Percentiles rank a stretch among this genome's conserved stretches.
Evolutionary conservation across 2,329 filamentous ascomycete species (phyloP).

Genomic region (Chalaropsis thielavioides): DNA sequence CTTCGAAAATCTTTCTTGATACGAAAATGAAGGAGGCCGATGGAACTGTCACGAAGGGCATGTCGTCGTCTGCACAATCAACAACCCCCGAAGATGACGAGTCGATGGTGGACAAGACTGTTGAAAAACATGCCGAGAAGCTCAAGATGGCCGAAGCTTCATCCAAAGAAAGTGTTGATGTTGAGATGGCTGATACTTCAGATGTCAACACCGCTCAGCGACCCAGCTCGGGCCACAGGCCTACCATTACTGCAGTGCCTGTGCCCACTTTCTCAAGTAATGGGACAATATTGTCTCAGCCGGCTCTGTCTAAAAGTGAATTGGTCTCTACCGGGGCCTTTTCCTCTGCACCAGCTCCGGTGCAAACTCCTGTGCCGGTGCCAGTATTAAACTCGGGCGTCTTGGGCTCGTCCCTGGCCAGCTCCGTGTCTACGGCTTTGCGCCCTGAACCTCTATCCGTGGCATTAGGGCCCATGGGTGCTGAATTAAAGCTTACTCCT

Average conservation of each 20-base stretch:
- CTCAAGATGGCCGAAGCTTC: background rate
- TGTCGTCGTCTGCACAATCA: background rate
- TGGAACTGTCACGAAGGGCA: background rate
- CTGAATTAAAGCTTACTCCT: slow-evolving; percentile 19
- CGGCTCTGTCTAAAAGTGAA: background rate
- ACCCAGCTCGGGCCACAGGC: background rate
- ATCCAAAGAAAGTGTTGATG: background rate
- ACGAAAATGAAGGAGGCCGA: background rate
- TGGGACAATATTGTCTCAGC: no score
- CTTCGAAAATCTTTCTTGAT: background rate
- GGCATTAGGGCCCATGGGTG: background rate
- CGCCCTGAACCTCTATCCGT: background rate
- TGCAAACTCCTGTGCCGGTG: background rate
- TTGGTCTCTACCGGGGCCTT: background rate
- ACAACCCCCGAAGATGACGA: background rate
- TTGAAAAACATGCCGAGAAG: background rate
- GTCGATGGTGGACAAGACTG: background rate
- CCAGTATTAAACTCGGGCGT: background rate
- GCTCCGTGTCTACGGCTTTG: background rate
- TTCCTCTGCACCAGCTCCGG: background rate
- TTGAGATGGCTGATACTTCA: slow-evolving; percentile 7
- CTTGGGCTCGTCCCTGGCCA: background rate
- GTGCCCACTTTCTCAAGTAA: background rate
- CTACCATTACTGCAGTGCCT: background rate
- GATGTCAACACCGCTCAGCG: background rate